Evolutionary conservation across 192 early-diverging fungal species (phyloP).

Genomic region (Coemansia sp.): DNA sequence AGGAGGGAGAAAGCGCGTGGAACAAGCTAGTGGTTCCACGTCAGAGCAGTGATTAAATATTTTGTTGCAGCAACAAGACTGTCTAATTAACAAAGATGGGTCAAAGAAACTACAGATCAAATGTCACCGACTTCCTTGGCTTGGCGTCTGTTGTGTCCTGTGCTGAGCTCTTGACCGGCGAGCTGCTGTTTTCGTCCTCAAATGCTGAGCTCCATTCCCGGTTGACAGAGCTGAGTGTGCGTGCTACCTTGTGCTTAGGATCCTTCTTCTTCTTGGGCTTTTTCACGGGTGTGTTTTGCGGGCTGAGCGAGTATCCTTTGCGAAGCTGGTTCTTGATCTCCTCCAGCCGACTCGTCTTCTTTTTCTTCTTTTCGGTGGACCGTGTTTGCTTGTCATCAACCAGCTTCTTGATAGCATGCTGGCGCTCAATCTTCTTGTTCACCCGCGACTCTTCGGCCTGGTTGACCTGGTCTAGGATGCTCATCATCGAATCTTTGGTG

Average conservation of each 20-base stretch:
- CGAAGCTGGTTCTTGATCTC: slow-evolving; percentile 41
- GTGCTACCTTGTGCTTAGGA: slow-evolving; percentile 6
- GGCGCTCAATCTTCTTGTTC: slow-evolving; percentile 40
- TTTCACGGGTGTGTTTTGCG: slow-evolving; percentile 3
- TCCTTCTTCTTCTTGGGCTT: slow-evolving; percentile 21
- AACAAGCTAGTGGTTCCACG: background rate
- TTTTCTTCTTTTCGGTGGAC: slow-evolving; percentile 26
- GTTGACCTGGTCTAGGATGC: slow-evolving; percentile 41
- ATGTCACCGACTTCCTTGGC: slow-evolving; percentile 28
- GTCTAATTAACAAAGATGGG: background rate
- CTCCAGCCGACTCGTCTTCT: slow-evolving; percentile 33
- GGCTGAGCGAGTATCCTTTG: slow-evolving; percentile 23
- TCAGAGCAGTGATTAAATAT: background rate
- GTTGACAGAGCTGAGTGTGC: slow-evolving; percentile 45
- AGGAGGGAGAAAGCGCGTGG: background rate
- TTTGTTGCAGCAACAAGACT: background rate
- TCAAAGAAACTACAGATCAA: slow-evolving; percentile 15
- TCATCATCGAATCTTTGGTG: slow-evolving; percentile 36
- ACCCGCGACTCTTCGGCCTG: slow-evolving; percentile 35
- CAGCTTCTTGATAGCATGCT: slow-evolving; percentile 37
- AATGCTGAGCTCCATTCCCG: slow-evolving; percentile 33
- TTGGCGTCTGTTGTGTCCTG: slow-evolving; percentile 8
- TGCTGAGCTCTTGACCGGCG: background rate
- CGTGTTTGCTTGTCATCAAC: slow-evolving; percentile 29
- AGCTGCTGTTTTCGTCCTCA: background rate